Evolutionary conservation across 2,329 filamentous ascomycete species (phyloP).

Genomic region (Mariannaea elegans): DNA sequence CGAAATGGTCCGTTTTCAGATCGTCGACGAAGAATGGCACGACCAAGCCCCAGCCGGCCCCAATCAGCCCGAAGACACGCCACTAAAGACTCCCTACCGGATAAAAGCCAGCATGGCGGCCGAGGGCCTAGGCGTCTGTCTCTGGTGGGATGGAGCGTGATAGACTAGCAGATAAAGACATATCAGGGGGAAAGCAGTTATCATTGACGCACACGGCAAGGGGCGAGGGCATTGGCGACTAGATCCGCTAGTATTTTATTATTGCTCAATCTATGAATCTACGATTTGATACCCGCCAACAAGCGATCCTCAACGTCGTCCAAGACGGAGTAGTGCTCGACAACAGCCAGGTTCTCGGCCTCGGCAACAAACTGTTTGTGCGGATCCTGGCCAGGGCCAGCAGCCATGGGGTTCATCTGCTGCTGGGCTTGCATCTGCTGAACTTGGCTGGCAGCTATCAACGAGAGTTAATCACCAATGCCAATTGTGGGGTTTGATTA

Average conservation of each 20-base stretch:
- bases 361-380: constrained; percentile 95
- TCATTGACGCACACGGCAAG: not conserved
- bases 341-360: constrained; percentile 93
- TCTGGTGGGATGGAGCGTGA: constrained; percentile 67
- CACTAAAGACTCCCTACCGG: constrained; percentile 75
- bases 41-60: constrained; percentile 82
- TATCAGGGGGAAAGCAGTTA: not conserved
- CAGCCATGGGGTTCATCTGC: constrained; percentile 66
- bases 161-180: constrained; percentile 26
- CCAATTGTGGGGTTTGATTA: constrained; percentile 11
- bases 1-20: constrained; percentile 86
- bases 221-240: constrained; percentile 29
- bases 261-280: constrained; percentile 45
- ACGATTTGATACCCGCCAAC: constrained; percentile 62
- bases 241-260: constrained; percentile 36
- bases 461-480: not conserved
- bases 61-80: constrained; percentile 66
- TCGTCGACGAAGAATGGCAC: constrained; percentile 89
- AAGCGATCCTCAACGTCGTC: constrained; percentile 89
- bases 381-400: constrained; percentile 87
- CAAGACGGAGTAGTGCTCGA: constrained; percentile 92
- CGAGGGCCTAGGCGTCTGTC: constrained; percentile 67
- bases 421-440: constrained; percentile 54
- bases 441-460: constrained; percentile 88
- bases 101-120: constrained; percentile 73